Conservation (phyloP, 139 green algal genomes). For the Closterium sp. region DNA sequence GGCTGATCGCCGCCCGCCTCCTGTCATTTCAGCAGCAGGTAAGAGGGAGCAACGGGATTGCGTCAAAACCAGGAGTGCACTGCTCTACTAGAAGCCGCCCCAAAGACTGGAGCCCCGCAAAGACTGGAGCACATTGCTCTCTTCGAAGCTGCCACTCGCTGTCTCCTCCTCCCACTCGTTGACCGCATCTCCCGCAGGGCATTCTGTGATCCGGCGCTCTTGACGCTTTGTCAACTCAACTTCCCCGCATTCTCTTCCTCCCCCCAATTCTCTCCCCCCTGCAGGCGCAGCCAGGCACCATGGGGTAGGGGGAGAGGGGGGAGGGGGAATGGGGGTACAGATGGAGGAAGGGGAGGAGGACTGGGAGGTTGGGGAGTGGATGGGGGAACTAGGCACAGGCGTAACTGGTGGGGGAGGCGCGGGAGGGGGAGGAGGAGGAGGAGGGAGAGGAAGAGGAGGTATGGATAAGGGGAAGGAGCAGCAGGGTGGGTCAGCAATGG, state of each 20-base stretch:
- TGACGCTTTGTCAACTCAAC: too few relatives aligned
- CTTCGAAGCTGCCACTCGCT: background rate
- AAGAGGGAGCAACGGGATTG: too few relatives aligned
- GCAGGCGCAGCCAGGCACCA: background rate
- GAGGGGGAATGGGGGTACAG: background rate
- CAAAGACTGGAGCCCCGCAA: too few relatives aligned
- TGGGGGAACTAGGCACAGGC: background rate
- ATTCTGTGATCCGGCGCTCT: too few relatives aligned
- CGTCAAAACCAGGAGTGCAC: too few relatives aligned
- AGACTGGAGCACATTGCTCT: background rate
- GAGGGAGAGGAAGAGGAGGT: background rate
- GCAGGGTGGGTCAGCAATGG: background rate
- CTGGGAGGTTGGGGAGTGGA: background rate
- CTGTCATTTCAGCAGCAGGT: background rate
- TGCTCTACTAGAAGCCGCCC: too few relatives aligned
- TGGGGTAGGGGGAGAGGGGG: background rate
- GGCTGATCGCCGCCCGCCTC: background rate
- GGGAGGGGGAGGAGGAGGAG: conserved; percentile 20
- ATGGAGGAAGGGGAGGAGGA: background rate
- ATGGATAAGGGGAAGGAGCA: background rate
- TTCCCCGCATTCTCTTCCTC: too few relatives aligned
- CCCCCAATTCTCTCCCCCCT: background rate
- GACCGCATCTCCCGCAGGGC: conserved; percentile 62
- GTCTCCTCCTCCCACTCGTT: conserved; percentile 62
- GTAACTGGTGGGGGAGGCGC: too few relatives aligned